Evolutionary conservation across 495 filamentous ascomycete genomes (phyloP).

Genomic region (Aspergillus ellipticus): DNA sequence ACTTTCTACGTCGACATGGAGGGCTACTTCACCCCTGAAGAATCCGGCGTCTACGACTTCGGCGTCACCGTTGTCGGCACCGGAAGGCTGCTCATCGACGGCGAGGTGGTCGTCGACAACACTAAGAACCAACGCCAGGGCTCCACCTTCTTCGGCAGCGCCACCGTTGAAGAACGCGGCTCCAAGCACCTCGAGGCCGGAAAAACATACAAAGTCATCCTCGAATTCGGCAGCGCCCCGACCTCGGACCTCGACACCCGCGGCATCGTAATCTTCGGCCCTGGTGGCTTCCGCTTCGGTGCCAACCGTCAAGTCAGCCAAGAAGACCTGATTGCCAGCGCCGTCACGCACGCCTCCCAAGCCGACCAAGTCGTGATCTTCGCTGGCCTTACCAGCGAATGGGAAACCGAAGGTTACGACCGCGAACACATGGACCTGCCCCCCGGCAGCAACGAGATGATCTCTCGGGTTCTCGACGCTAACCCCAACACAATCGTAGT

Average conservation of each 20-base stretch:
- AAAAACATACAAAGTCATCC: constrained; percentile 55
- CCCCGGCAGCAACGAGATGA: constrained; percentile 69
- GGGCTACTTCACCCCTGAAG: constrained; percentile 54
- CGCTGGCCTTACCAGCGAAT: constrained; percentile 77
- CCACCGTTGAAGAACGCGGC: constrained; percentile 59
- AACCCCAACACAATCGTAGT: constrained; percentile 76
- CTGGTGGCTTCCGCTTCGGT: constrained; percentile 76
- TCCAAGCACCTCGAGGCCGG: constrained; percentile 54
- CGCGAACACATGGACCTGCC: constrained; percentile 81
- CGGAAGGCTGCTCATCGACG: constrained; percentile 65
- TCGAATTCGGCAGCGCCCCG: constrained; percentile 62
- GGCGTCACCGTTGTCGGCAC: constrained; percentile 75
- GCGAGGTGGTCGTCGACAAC: constrained; percentile 67
- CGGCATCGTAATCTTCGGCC: constrained; percentile 51
- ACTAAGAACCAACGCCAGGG: constrained; percentile 57
- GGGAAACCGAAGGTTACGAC: constrained; percentile 87
- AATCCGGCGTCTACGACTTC: constrained; percentile 67
- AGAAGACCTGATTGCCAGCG: constrained; percentile 62
- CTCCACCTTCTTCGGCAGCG: constrained; percentile 57
- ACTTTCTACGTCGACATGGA: constrained; percentile 62
- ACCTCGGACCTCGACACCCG: constrained; percentile 56
- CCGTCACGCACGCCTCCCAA: constrained; percentile 56
- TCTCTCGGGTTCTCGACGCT: constrained; percentile 63
- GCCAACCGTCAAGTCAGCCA: constrained; percentile 64
- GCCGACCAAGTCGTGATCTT: constrained; percentile 75